Base-by-base conservation (phyloP, 257 asterid genomes). In the Nicotiana tomentosiformis region DNA sequence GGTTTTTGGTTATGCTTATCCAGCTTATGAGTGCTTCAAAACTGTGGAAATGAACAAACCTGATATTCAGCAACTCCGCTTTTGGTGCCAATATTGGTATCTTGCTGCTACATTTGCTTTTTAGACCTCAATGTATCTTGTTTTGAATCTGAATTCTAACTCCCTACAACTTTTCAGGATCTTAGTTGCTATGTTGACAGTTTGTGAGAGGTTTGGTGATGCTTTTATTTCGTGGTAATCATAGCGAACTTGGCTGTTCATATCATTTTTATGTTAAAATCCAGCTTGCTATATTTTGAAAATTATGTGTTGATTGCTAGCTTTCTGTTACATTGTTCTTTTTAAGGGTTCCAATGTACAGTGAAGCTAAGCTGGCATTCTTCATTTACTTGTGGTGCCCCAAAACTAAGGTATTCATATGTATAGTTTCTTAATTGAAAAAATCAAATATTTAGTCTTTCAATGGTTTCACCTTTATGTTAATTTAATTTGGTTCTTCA, bases 51-150 rank as follows among this genome's bases (percentile, higher is more conserved):
- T 89, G 94, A 95, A 95, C 88, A 95, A 92, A 84, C 98, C 98
- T 12, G 95, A 96, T 61, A 94, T 96, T 46, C 93, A 90, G 84
- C 95, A 93, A 83, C 98, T 95, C 79, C 94, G 90, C 33, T 95
- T 94, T 88, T 95, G 99, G 99, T 95, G 99, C 91, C 98, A 95
- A 66, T 95, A 95, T 76, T 95, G 98, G 98, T 95, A 77, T 43
- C 30, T 60, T 85, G 62, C 6, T 85, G 62, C 6, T 11, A 16
- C 49, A 83, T 46, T 23, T 43, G 51, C 85, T 61, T 32, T 23
- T 74, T 49, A 49, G 60, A 26, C 39, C 23, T 74, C 39, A 26
- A 39, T 26, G 3, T 74, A 12, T 74, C 18, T 80, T 69, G 67
- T 80, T 81, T 9, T 82, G 81, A 80, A 65, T 83, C 80, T 76